These are phyloP conservation scores for Isatis lusitanica DNA, from an alignment of 441 rosid species.

Conservation along the genomic window DNA sequence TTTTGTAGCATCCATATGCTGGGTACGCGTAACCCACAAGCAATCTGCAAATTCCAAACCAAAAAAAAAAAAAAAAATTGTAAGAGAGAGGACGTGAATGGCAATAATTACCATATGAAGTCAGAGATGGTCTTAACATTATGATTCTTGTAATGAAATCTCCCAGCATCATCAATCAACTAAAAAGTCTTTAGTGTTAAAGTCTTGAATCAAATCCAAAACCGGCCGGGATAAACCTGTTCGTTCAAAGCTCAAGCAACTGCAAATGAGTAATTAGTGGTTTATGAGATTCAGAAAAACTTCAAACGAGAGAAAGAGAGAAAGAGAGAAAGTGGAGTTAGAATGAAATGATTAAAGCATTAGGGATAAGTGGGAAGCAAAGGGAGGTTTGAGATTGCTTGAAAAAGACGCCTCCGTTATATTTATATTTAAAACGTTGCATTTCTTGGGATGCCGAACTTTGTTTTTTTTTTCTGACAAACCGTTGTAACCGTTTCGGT, in stretches of 20 bases:
- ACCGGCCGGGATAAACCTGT: not conserved
- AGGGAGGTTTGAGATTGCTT: constrained; percentile 39
- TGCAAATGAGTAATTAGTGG: not conserved
- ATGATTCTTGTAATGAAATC: constrained; percentile 55
- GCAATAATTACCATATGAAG: not conserved
- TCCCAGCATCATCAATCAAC: constrained; percentile 54
- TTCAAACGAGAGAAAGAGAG: constrained; percentile 20
- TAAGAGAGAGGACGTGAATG: not conserved
- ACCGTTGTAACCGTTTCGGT: constrained; percentile 21
- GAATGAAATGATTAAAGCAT: not conserved
- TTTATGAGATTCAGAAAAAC: not conserved
- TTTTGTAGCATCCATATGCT: constrained; percentile 74
- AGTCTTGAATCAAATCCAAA: constrained; percentile 20
- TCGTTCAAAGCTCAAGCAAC: not conserved
- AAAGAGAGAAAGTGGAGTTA: constrained; percentile 24
- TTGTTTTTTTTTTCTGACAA: not conserved
- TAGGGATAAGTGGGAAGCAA: not conserved
- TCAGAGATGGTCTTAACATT: constrained; percentile 37
- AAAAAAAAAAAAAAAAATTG: not conserved
- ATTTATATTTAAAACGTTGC: constrained; percentile 21
- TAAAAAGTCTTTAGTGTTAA: not conserved
- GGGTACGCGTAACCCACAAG: constrained; percentile 83
- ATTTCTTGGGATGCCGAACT: constrained; percentile 12
- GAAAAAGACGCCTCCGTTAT: constrained; percentile 39
- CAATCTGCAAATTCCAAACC: constrained; percentile 42